Percentiles rank a stretch among this genome's conserved stretches.
Conservation (phyloP, 2,329 filamentous ascomycete genomes). For the Colletotrichum spaethianum region DNA sequence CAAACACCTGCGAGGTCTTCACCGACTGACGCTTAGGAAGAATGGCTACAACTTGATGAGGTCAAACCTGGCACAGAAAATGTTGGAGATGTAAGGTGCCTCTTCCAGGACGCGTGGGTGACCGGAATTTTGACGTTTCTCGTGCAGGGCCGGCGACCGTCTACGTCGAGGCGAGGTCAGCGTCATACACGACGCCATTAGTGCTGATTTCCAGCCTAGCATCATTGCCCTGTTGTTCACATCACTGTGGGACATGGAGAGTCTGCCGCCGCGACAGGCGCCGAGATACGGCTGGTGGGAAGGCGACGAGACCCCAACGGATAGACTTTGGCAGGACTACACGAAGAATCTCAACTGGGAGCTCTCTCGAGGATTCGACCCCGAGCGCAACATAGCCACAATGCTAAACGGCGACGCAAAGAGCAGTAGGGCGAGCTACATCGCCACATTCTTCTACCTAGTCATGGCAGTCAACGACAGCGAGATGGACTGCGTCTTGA, state of each 20-base stretch:
- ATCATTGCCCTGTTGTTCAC: constrained; percentile 61
- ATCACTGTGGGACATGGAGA: constrained; percentile 57
- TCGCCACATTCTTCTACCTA: constrained; percentile 63
- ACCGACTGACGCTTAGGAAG: constrained; percentile 47
- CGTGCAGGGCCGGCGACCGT: constrained; percentile 55
- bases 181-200: constrained; percentile 45
- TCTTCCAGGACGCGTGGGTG: neutral
- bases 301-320: constrained; percentile 52
- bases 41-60: constrained; percentile 47
- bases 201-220: constrained; percentile 58
- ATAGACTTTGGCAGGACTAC: constrained; percentile 54
- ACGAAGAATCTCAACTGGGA: constrained; percentile 55
- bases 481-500: constrained; percentile 58
- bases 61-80: constrained; percentile 57
- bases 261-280: constrained; percentile 52
- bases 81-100: constrained; percentile 57
- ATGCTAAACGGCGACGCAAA: constrained; percentile 54
- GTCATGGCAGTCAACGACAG: constrained; percentile 60
- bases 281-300: constrained; percentile 56
- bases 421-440: constrained; percentile 60
- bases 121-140: constrained; percentile 12
- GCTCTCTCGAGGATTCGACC: constrained; percentile 52
- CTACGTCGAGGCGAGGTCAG: constrained; percentile 58
- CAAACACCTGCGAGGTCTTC: constrained; percentile 58
- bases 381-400: constrained; percentile 50